Base-by-base conservation (phyloP, 2,329 filamentous ascomycete species). In the Monosporascus sp. region DNA sequence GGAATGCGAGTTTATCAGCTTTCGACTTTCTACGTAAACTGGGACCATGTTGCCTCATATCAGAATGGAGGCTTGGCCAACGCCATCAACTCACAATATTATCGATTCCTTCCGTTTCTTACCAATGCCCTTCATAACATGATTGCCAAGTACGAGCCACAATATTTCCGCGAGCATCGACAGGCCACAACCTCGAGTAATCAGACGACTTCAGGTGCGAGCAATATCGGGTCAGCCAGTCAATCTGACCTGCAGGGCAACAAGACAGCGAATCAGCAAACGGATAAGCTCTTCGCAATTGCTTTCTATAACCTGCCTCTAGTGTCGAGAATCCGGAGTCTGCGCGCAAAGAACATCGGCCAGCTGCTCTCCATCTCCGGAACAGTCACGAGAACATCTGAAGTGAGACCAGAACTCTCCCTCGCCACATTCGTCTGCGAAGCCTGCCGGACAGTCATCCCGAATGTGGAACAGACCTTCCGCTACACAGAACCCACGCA, bases 391-490 rank as follows among this genome's bases (percentile, higher is more conserved):
- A 83, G 94, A 68, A 99, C 94, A 6, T 99, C 94, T 9, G 94
- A 99, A 77, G 94, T 99, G 24, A 84, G 94, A 37, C 94, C 94
- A 0, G 94, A 99, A 71, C 75, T 99, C 55, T 95, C 91, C 3
- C 78, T 96, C 22, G 94, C 89, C 6, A 97, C 94, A 0, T 99
- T 99, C 65, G 84, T 87, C 52, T 99, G 94, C 71, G 89, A 97
- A 69, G 83, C 81, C 47, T 99, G 94, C 74, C 88, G 89, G 59
- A 86, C 84, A 3, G 84, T 92, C 1, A 84, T 96, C 6, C 86
- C 89, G 38, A 95, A 97, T 66, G 86, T 99, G 27, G 94, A 99
- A 72, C 94, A 99, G 74, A 96, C 90, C 0, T 99, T 99, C 75
- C 85, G 91, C 65, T 99, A 97, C 72, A 97, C 93, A 0, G 94